These are phyloP conservation scores for Scenedesmus sp. DNA, from an alignment of 163 green algal genomes.

Conservation along the genomic window DNA sequence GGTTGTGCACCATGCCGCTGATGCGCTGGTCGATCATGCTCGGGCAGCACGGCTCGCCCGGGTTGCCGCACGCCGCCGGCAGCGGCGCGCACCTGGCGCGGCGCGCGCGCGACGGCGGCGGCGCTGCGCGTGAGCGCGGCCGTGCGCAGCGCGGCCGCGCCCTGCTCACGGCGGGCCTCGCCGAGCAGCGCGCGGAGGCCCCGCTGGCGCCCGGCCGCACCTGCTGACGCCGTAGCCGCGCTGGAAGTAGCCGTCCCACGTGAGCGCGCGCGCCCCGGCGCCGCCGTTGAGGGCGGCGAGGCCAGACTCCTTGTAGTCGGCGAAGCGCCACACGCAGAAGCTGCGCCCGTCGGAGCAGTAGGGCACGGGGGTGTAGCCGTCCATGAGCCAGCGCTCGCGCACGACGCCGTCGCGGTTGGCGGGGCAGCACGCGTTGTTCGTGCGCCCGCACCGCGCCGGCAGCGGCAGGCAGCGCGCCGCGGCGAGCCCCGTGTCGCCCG, in stretches of 20 bases:
- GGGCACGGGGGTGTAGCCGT: slow-evolving; percentile 26
- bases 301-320: slow-evolving; percentile 19
- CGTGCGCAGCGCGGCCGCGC: too few relatives aligned
- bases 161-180: too few relatives aligned
- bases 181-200: too few relatives aligned
- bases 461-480: slow-evolving; percentile 42
- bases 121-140: too few relatives aligned
- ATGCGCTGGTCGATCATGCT: slow-evolving; percentile 42
- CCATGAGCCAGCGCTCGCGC: slow-evolving; percentile 28
- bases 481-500: slow-evolving; percentile 39
- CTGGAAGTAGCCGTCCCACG: slow-evolving; percentile 41
- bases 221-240: slow-evolving; percentile 36
- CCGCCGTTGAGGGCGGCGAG: not conserved
- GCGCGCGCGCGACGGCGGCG: too few relatives aligned
- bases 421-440: slow-evolving; percentile 34
- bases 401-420: slow-evolving; percentile 19
- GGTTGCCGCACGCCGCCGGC: slow-evolving; percentile 28
- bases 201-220: slow-evolving; percentile 24
- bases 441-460: slow-evolving; percentile 11
- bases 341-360: slow-evolving; percentile 28
- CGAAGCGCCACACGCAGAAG: slow-evolving; percentile 37
- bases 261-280: not conserved
- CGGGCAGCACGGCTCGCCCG: slow-evolving; percentile 35
- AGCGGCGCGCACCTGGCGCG: slow-evolving; percentile 41
- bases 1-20: slow-evolving; percentile 39